phyloP scores from a whole-genome alignment of 2,329 filamentous ascomycete genomes.

The Coniosporium tulheliwenetii region DNA sequence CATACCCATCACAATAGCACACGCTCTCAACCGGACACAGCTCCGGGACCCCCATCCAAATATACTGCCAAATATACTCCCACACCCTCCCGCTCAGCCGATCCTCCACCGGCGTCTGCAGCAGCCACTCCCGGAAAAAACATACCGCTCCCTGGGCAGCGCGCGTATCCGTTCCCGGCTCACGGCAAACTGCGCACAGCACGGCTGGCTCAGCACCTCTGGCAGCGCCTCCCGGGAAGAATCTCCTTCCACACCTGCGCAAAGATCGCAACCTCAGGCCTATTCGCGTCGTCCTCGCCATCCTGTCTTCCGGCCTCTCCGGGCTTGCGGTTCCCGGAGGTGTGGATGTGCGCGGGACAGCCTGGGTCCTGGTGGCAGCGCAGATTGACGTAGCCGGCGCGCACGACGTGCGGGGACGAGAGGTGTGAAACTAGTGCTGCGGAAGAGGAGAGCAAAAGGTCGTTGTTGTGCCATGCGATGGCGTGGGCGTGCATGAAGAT shows the following conservation, averaged over 20 bases:
- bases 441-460: slow-evolving; percentile 34
- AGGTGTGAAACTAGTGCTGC: slow-evolving; percentile 31
- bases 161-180: slow-evolving; percentile 29
- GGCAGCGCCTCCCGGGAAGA: slow-evolving; percentile 27
- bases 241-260: slow-evolving; percentile 9
- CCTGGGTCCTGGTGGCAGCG: slow-evolving; percentile 30
- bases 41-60: slow-evolving; percentile 27
- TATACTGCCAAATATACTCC: slow-evolving; percentile 46
- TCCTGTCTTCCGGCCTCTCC: slow-evolving; percentile 31
- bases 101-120: slow-evolving; percentile 30
- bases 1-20: slow-evolving; percentile 50
- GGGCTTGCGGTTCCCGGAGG: slow-evolving; percentile 25
- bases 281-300: slow-evolving; percentile 25
- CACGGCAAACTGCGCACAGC: slow-evolving; percentile 40
- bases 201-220: slow-evolving; percentile 30
- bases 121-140: slow-evolving; percentile 31
- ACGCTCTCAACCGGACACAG: slow-evolving; percentile 35
- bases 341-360: slow-evolving; percentile 34
- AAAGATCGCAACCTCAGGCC: slow-evolving; percentile 25
- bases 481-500: slow-evolving; percentile 26
- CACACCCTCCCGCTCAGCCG: slow-evolving; percentile 36
- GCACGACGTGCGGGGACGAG: slow-evolving; percentile 30
- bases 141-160: slow-evolving; percentile 31
- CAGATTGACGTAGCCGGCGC: slow-evolving; percentile 37
- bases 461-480: slow-evolving; percentile 34